These are phyloP conservation scores for Hericium erinaceus DNA, from an alignment of 768 basidiomycete species.

Conservation along the genomic window DNA sequence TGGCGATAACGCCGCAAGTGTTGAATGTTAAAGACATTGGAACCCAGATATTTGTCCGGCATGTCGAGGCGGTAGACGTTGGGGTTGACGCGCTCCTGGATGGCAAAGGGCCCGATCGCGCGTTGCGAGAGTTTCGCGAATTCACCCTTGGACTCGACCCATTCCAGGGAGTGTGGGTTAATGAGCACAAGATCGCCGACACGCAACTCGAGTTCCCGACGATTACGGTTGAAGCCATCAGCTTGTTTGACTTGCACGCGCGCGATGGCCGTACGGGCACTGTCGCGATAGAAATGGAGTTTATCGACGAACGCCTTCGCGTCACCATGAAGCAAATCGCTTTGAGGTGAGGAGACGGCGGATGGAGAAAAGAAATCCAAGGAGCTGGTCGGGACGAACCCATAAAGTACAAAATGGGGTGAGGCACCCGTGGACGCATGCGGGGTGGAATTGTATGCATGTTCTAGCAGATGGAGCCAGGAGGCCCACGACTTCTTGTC, in stretches of 20 bases:
- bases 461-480: not conserved
- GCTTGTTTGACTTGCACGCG: constrained; percentile 9
- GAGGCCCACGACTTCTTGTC: not conserved
- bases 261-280: not conserved
- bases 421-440: constrained; percentile 10
- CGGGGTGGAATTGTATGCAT: constrained; percentile 10
- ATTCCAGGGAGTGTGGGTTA: constrained; percentile 15
- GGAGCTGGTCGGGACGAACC: constrained; percentile 5
- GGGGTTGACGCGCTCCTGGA: constrained; percentile 16
- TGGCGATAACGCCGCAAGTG: constrained; percentile 16
- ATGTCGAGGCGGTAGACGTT: constrained; percentile 14
- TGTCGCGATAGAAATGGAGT: constrained; percentile 1
- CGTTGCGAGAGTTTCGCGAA: constrained; percentile 16
- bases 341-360: not conserved
- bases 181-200: constrained; percentile 17
- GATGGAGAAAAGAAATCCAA: not conserved
- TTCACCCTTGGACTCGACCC: constrained; percentile 10
- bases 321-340: not conserved
- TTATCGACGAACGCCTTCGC: not conserved
- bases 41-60: constrained; percentile 13
- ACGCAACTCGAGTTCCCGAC: constrained; percentile 9
- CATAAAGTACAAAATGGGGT: constrained; percentile 14
- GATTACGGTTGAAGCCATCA: constrained; percentile 10
- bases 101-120: constrained; percentile 17
- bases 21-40: constrained; percentile 16